Base-by-base conservation (phyloP, 148 eudicot species). In the Cornus suecica region DNA sequence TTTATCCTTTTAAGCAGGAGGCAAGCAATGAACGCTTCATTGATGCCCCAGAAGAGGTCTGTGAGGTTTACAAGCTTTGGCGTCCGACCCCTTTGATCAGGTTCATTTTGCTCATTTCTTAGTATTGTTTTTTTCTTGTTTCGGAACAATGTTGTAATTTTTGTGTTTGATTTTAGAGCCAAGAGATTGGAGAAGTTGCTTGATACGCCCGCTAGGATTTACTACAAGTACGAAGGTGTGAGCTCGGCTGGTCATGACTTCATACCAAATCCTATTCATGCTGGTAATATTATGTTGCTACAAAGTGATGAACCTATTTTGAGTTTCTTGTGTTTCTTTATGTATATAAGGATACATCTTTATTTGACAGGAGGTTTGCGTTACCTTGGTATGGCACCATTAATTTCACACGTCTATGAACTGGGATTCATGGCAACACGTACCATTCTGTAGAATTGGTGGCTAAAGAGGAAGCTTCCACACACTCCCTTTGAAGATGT, bases 161-260 rank as follows among this genome's bases (percentile, higher is more conserved):
- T 56, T 48, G 28, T n/a, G 61, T 77, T 78, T 56, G 54, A 78
- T 86, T 37, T 9, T 79, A 94, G 99, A 83, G 97, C 99, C 27
- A 94, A 87, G 89, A 87, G 99, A 79, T 76, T 94, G 88, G 99
- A 94, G 89, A 94, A 92, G 85, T 85, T 94, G 81, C 92, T 94
- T 24, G 91, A 84, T 45, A 94, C 99, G 34, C 99, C 99, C 8
- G 99, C 99, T 0, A 84, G 90, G 76, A 94, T 94, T 23, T 94
- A 94, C 70, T 94, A 88, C 87, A 94, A 94, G 84, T 92, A 94
- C 64, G 99, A 94, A 87, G 99, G 99, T 65, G 96, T 37, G 11
- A 94, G 99, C 86, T 97, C 99, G 27, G 97, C 92, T 72, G 99
- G 99, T 58, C 99, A 94, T 79, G 97, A 90, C 72, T 94, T 94